Percentiles rank a stretch among this genome's conserved stretches.
Evolutionary conservation across 768 basidiomycete genomes (phyloP).

Genomic region (Leccinum boreale): DNA sequence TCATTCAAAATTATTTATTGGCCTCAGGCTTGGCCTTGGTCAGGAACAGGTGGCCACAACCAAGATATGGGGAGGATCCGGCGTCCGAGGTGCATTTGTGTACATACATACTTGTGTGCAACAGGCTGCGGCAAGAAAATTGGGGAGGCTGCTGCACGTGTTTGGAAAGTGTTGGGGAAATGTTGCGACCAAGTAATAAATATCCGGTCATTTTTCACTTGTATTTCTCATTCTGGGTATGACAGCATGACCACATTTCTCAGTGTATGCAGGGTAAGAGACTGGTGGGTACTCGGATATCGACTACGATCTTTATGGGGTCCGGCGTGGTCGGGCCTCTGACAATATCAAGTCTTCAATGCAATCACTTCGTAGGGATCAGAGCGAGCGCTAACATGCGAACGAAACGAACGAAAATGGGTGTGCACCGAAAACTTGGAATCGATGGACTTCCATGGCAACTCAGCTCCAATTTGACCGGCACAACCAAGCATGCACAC

Average conservation of each 20-base stretch:
- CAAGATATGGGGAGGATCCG: neutral
- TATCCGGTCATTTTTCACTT: neutral
- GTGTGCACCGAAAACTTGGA: neutral
- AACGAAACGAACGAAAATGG: neutral
- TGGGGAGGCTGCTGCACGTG: neutral
- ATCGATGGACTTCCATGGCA: neutral
- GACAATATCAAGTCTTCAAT: neutral
- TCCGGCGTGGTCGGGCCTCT: neutral
- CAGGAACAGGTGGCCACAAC: neutral
- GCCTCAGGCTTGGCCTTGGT: neutral
- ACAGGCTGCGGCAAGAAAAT: neutral
- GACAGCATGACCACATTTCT: no score
- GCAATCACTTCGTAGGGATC: neutral
- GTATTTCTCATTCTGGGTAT: no score
- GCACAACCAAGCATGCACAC: neutral
- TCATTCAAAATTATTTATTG: neutral
- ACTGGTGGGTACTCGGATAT: neutral
- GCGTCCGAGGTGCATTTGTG: neutral
- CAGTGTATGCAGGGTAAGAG: neutral
- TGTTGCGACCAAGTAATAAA: neutral
- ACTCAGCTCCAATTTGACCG: neutral
- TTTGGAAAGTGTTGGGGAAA: conserved; percentile 20
- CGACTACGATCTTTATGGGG: neutral
- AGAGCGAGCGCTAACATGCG: no score
- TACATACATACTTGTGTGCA: neutral